Evolutionary conservation across 805 yeast genomes (phyloP), one percentile per base, ranked within the genome.

Genomic region (Metschnikowia matae): DNA sequence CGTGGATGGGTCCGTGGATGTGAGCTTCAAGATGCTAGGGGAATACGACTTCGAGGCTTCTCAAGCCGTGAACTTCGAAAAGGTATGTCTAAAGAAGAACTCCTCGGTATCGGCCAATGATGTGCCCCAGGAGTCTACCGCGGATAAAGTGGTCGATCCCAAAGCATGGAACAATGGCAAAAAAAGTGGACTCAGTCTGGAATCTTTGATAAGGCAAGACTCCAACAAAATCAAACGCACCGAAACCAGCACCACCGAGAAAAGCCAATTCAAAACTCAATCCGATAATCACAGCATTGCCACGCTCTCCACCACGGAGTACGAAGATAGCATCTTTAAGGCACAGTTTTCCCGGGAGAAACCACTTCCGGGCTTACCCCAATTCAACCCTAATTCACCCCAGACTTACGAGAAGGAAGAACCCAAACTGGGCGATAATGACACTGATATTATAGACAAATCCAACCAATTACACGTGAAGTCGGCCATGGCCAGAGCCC

Each of bases 1-100:
- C 0, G 86, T 83, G 15, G 88, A 89, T 52, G 98, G 97, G 2
- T 77, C 79, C 14, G 95, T 91, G 11, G 76, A 77, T 29, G 88
- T 89, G 7, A 64, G 74, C 1, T 79, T 86, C 55, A 78, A 74
- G 54, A 64, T 85, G n/a, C 49, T 85, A 17, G 94, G 94, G 37
- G 87, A 83, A 61, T 87, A 84, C 61, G 94, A 86, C 39, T 49
- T 39, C 8, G 54, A 48, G 20, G 54, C 51, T 4, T 57, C 62
- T 13, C 40, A 50, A 31, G 52, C 45, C 3, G 32, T 38, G n/a
- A 52, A 51, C 35, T 53, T 53, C 39, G 54, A 49, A 3, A 37
- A 46, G 17, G 61, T 58, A 4, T 56, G 51, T 21, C 46, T 52
- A 31, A 52, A 54, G 15, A 40, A 48, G 10, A 20, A n/a, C 11